phyloP scores from a whole-genome alignment of 202 grass and related monocot species.

The Eragrostis tef region DNA sequence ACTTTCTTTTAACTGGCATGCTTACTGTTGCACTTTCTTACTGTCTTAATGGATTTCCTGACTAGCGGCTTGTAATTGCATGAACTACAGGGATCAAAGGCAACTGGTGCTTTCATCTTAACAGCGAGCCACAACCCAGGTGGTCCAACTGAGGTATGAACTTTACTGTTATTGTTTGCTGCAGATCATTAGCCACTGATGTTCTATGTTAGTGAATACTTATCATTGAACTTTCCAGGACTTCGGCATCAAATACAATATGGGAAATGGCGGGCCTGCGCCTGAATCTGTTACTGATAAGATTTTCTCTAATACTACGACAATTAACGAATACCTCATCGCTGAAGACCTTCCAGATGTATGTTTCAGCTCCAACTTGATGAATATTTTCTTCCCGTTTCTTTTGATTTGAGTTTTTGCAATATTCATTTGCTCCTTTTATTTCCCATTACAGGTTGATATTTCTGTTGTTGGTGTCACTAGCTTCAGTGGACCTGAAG shows the following conservation, averaged over 20 bases:
- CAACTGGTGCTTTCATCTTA: constrained; percentile 90
- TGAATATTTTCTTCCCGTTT: constrained; percentile 32
- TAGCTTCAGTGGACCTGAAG: constrained; percentile 80
- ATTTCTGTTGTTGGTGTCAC: constrained; percentile 78
- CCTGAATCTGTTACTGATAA: constrained; percentile 93
- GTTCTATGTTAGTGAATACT: constrained; percentile 13
- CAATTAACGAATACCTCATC: constrained; percentile 72
- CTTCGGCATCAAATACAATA: constrained; percentile 99
- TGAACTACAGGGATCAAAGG: constrained; percentile 82
- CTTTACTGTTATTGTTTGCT: constrained; percentile 35
- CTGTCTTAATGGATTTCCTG: constrained; percentile 14
- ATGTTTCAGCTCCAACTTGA: constrained; percentile 35
- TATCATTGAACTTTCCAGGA: too few relatives aligned
- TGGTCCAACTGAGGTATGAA: constrained; percentile 79
- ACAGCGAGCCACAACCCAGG: constrained; percentile 96
- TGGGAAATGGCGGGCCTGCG: constrained; percentile 99
- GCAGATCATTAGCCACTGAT: neutral
- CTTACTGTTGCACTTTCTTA: neutral
- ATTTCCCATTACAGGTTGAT: constrained; percentile 66
- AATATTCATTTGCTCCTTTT: constrained; percentile 25
- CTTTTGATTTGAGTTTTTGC: neutral
- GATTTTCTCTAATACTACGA: constrained; percentile 81
- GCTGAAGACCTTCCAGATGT: constrained; percentile 89
- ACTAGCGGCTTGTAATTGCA: constrained; percentile 32
- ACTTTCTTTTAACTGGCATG: neutral